These are phyloP conservation scores for Potentilla sterilis DNA, from an alignment of 306 rosid species.

Conservation along the genomic window DNA sequence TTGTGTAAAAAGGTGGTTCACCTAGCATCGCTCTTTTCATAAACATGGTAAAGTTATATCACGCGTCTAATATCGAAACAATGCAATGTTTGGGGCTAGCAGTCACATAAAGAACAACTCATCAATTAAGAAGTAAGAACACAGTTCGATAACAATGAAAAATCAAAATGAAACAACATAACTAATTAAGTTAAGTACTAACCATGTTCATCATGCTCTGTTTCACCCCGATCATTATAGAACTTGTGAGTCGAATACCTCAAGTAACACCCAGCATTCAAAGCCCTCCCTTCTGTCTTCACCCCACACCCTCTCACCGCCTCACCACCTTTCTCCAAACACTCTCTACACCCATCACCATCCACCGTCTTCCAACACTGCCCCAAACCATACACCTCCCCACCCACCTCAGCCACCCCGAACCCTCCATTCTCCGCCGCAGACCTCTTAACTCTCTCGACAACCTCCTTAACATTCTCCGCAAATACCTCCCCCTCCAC, in stretches of 20 bases:
- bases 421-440: conserved; percentile 44
- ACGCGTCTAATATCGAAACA: too few species aligned
- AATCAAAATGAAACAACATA: not conserved
- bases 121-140: not conserved
- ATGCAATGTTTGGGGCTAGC: too few species aligned
- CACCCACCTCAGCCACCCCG: conserved; percentile 45
- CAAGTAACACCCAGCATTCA: conserved; percentile 85
- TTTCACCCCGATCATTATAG: conserved; percentile 28
- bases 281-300: conserved; percentile 60
- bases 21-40: too few species aligned
- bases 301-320: conserved; percentile 44
- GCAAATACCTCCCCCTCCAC: conserved; percentile 20
- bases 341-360: conserved; percentile 44
- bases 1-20: too few species aligned
- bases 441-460: conserved; percentile 28
- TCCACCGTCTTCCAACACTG: conserved; percentile 76
- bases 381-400: conserved; percentile 57
- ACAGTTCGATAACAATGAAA: not conserved
- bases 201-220: conserved; percentile 30
- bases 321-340: conserved; percentile 56
- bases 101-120: too few species aligned
- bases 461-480: conserved; percentile 29
- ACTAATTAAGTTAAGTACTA: conserved; percentile 10
- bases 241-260: conserved; percentile 67
- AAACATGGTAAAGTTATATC: too few species aligned